Evolutionary conservation across 139 green algal species (phyloP), one percentile per base, ranked within the genome.

Genomic region (Deuterostichococcus epilithicus): DNA sequence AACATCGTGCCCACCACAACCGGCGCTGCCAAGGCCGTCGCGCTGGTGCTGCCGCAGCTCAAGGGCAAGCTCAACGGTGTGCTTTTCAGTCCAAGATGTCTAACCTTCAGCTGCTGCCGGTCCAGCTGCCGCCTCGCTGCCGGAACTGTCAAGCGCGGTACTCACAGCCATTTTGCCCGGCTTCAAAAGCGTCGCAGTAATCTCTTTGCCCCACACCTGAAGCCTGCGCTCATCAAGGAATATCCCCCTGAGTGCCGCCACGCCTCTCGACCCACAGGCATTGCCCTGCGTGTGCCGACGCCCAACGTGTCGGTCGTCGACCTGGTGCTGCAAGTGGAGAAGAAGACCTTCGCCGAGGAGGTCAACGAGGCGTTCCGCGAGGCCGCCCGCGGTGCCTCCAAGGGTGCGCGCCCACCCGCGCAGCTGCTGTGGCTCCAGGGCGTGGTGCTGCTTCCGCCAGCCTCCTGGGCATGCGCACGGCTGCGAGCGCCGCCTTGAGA

Each of bases 1-100:
- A 98, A 98, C 91, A 99, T 99, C 82, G 94, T 99, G 77, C 96
- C 96, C 86, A 99, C 96, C 84, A 97, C 96, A 80, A 99, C 96
- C 35, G 96, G 96, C 79, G 96, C 96, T 70, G 96, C 96, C 85
- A 99, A 98, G 94, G 96, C 96, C 52, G 96, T 99, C 0, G 84
- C 94, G 34, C 91, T 98, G 74, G 96, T 99, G 72, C 89, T 98
- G 79, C 96, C 96, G 67, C 65, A 82, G 73, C 83, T 97, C 8
- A 97, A 97, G 90, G 94, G 94, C 84, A 98, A 97, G 92, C 89
- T 98, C 2, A 97, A 96, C 80, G 93, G 82, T 84, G 75, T n/a
- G n/a, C n/a, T n/a, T n/a, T n/a, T n/a, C n/a, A n/a, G n/a, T n/a
- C n/a, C n/a, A n/a, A n/a, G n/a, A n/a, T n/a, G n/a, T n/a, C n/a